A percentile compares a stretch with the other conserved stretches of the same genome.
phyloP scores from a whole-genome alignment of 192 early-diverging fungal genomes.

The Podila epicladia region DNA sequence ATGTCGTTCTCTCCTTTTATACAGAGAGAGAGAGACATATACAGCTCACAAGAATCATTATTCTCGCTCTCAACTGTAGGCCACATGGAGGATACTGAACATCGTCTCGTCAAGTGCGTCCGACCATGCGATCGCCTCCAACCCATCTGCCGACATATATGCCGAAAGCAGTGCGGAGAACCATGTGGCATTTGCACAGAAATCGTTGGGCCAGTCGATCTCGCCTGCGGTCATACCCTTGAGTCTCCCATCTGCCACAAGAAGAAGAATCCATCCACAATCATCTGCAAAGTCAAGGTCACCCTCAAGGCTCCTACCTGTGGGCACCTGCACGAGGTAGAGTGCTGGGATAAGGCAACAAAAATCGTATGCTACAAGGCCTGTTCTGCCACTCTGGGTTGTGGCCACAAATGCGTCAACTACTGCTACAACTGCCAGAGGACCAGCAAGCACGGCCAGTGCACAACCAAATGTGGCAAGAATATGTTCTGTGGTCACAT shows the following conservation, averaged over 20 bases:
- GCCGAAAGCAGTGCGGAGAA: conserved; percentile 55
- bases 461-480: conserved; percentile 46
- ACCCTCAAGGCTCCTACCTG: conserved; percentile 44
- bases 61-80: conserved; percentile 7
- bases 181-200: conserved; percentile 57
- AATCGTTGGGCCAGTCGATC: conserved; percentile 11
- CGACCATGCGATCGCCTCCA: conserved; percentile 55
- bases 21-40: too few relatives aligned
- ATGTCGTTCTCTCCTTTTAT: too few relatives aligned
- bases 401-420: conserved; percentile 52
- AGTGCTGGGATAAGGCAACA: conserved; percentile 22
- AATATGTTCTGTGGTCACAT: conserved; percentile 47
- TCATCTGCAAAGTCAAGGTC: conserved; percentile 29
- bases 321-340: conserved; percentile 46
- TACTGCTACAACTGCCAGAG: conserved; percentile 52
- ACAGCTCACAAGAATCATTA: too few relatives aligned
- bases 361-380: conserved; percentile 17
- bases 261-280: conserved; percentile 11
- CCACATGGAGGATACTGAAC: conserved; percentile 59
- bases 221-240: conserved; percentile 36
- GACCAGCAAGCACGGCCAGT: conserved; percentile 36
- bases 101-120: conserved; percentile 52
- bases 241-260: conserved; percentile 31
- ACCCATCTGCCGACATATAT: conserved; percentile 54
- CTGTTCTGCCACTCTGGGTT: conserved; percentile 36